Conservation (phyloP, 2,329 filamentous ascomycete species). For the Volutella citrinella region DNA sequence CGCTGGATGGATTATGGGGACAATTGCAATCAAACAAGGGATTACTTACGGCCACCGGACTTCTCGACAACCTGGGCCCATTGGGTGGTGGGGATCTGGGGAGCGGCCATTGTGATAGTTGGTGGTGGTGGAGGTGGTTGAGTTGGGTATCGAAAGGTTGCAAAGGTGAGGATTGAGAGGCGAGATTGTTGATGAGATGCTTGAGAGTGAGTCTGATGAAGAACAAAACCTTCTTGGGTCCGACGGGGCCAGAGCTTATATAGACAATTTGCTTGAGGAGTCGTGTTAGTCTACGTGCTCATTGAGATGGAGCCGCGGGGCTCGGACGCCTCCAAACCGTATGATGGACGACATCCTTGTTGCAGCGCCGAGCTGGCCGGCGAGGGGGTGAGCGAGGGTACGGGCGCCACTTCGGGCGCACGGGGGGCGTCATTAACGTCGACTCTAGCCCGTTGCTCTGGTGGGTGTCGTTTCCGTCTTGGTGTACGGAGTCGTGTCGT, state of each 20-base stretch:
- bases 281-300: constrained; percentile 10
- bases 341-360: no score
- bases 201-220: constrained; percentile 27
- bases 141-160: constrained; percentile 18
- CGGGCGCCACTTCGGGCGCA: no score
- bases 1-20: background rate
- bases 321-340: constrained; percentile 15
- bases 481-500: no score
- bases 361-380: no score
- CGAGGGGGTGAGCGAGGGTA: no score
- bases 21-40: background rate
- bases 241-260: constrained; percentile 26
- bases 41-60: constrained; percentile 63
- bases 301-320: constrained; percentile 11
- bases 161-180: constrained; percentile 18
- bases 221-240: no score
- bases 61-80: constrained; percentile 90
- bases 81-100: constrained; percentile 76
- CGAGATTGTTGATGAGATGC: constrained; percentile 15
- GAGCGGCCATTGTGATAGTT: constrained; percentile 27
- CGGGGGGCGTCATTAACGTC: no score
- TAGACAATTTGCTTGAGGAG: constrained; percentile 21
- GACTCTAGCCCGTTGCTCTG: no score
- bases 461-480: no score
- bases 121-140: constrained; percentile 8